Evolutionary conservation across 83 land plant genomes (phyloP).

Genomic region (Isoetes engelmannii): DNA sequence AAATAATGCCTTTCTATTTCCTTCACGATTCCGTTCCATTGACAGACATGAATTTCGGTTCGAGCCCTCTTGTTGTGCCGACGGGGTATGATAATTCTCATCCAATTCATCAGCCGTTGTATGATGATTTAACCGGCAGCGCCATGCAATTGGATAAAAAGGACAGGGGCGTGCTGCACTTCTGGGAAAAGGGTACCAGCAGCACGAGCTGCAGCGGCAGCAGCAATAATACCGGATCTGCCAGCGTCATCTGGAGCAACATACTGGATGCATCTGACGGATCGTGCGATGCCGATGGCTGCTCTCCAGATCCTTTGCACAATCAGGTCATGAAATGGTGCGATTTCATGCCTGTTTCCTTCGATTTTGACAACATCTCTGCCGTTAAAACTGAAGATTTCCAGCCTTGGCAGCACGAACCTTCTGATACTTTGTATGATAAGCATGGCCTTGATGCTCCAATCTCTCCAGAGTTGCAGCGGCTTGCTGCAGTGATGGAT

Average conservation of each 20-base stretch:
- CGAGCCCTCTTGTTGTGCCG: too few relatives aligned
- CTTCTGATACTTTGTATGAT: background rate
- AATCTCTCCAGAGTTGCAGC: constrained; percentile 20
- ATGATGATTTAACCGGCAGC: too few relatives aligned
- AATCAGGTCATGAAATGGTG: constrained; percentile 25
- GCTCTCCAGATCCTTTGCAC: constrained; percentile 7
- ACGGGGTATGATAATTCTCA: too few relatives aligned
- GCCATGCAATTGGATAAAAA: too few relatives aligned
- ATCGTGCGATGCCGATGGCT: background rate
- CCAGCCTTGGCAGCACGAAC: constrained; percentile 13
- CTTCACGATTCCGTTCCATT: too few relatives aligned
- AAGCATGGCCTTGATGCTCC: constrained; percentile 6
- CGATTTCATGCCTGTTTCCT: background rate
- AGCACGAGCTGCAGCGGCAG: constrained; percentile 16
- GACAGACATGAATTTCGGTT: too few relatives aligned
- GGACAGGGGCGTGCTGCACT: too few relatives aligned
- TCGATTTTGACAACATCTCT: background rate
- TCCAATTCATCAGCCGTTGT: too few relatives aligned
- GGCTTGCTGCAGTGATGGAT: constrained; percentile 22
- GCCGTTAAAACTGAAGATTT: background rate
- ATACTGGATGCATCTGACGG: constrained; percentile 1
- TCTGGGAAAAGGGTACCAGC: constrained; percentile 18
- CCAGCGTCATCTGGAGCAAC: constrained; percentile 14
- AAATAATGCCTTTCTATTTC: too few relatives aligned
- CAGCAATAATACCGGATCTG: background rate